Base-by-base conservation (phyloP, 257 asterid species). In the Mentha longifolia region DNA sequence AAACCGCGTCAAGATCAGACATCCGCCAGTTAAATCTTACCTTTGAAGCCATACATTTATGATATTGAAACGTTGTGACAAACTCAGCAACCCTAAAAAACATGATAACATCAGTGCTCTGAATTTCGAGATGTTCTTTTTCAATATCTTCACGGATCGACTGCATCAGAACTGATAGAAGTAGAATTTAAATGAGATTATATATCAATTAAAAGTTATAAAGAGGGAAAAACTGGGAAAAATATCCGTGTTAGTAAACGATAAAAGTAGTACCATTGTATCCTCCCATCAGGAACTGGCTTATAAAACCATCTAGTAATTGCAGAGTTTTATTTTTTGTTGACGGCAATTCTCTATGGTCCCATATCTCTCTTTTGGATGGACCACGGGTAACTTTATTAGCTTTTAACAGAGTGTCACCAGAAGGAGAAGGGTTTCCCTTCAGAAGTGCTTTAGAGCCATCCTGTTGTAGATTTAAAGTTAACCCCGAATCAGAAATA, bases 1-100 rank as follows among this genome's bases (percentile, higher is more conserved):
- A 70, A 41, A 43, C 60, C 41, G 33, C 52, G 19, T 20, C 60
- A 57, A 41, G 42, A 59, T 68, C 15, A 35, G 57, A 58, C 30
- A 16, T 39, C 50, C 14, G n/a, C 51, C 50, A 13, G 45, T 12
- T 55, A 72, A 69, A 67, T 69, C 65, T 79, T 80, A 93, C 97
- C 98, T 83, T 80, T 47, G 73, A 49, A 69, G 56, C 79, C 72
- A 76, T 67, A 68, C 84, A 79, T 84, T 84, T 94, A 88, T 86
- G 83, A 83, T 86, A 91, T 70, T 91, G 99, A 76, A 89, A 94
- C 61, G 98, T 84, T 64, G 89, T 83, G 74, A 85, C 87, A 83
- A 94, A 94, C 71, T 81, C 88, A 70, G 97, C 95, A 78, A 91
- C 95, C 50, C 85, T 79, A 81, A 94, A 91, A 83, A 91, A 94